A percentile compares a stretch with the other conserved stretches of the same genome.
phyloP scores from a whole-genome alignment of 495 filamentous ascomycete genomes.

The Staphylotrichum longicolle region DNA sequence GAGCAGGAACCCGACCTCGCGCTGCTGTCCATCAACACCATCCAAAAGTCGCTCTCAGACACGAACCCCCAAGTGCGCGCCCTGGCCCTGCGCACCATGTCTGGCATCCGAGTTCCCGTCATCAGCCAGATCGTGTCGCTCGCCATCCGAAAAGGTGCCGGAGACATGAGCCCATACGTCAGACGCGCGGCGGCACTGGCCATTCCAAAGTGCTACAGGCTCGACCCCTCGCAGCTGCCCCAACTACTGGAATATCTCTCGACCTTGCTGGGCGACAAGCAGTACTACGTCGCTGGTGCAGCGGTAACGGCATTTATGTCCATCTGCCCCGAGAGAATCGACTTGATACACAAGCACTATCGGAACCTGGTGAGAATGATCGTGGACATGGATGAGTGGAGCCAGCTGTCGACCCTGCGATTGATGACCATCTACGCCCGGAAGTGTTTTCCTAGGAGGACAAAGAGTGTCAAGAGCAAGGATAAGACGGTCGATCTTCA shows the following conservation, averaged over 20 bases:
- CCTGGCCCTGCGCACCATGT: conserved; percentile 91
- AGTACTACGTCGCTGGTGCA: conserved; percentile 92
- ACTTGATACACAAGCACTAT: conserved; percentile 88
- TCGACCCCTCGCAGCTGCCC: conserved; percentile 82
- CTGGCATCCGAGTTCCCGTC: conserved; percentile 92
- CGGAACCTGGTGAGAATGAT: conserved; percentile 78
- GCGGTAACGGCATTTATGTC: conserved; percentile 87
- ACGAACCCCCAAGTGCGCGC: conserved; percentile 84
- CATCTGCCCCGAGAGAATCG: conserved; percentile 79
- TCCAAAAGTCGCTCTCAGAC: conserved; percentile 94
- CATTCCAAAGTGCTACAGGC: conserved; percentile 95
- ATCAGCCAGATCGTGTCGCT: conserved; percentile 98
- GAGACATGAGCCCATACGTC: conserved; percentile 92
- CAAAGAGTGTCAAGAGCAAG: conserved; percentile 47
- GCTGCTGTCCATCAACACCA: conserved; percentile 94
- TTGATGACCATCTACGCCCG: conserved; percentile 82
- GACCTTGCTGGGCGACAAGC: conserved; percentile 77
- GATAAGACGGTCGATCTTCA: conserved; percentile 47
- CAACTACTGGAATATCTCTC: conserved; percentile 78
- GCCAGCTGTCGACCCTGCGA: conserved; percentile 76
- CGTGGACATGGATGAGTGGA: conserved; percentile 99
- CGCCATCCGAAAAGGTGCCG: conserved; percentile 86
- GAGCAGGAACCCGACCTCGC: conserved; percentile 93
- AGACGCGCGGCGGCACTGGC: conserved; percentile 88
- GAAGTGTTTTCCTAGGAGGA: conserved; percentile 80